Conservation (phyloP, 225 moss, liverwort and hornwort genomes). For the Straminergon stramineum region DNA sequence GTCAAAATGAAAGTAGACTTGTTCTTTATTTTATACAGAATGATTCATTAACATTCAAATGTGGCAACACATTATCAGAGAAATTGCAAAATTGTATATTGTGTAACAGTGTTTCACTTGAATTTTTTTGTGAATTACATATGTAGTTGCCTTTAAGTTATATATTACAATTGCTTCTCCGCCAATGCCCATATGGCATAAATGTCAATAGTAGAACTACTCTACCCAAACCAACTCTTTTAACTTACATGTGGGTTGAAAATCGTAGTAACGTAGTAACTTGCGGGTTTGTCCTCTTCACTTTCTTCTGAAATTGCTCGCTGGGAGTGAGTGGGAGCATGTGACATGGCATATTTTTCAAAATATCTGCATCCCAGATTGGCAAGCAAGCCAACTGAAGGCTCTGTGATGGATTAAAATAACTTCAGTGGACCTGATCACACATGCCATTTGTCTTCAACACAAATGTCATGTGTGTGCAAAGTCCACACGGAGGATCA, state of each 20-base stretch:
- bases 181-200: not conserved
- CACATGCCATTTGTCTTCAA: not conserved
- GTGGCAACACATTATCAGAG: not conserved
- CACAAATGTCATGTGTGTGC: not conserved
- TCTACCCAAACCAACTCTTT: too few relatives aligned
- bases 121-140: too few relatives aligned
- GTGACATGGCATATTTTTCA: not conserved
- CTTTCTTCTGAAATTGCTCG: not conserved
- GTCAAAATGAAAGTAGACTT: not conserved
- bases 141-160: not conserved
- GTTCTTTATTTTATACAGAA: rapidly evolving
- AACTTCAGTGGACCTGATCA: not conserved
- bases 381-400: not conserved
- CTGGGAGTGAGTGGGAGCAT: not conserved
- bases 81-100: too few relatives aligned
- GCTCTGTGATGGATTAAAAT: too few relatives aligned
- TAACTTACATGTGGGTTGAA: not conserved
- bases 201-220: not conserved
- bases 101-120: too few relatives aligned
- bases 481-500: not conserved
- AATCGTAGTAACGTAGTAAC: too few relatives aligned
- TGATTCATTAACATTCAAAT: not conserved
- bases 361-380: not conserved
- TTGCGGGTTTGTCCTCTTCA: too few relatives aligned
- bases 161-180: not conserved